A percentile compares a stretch with the other conserved stretches of the same genome.
Evolutionary conservation across 495 filamentous ascomycete genomes (phyloP).

Genomic region (Penicillium flavigenum): DNA sequence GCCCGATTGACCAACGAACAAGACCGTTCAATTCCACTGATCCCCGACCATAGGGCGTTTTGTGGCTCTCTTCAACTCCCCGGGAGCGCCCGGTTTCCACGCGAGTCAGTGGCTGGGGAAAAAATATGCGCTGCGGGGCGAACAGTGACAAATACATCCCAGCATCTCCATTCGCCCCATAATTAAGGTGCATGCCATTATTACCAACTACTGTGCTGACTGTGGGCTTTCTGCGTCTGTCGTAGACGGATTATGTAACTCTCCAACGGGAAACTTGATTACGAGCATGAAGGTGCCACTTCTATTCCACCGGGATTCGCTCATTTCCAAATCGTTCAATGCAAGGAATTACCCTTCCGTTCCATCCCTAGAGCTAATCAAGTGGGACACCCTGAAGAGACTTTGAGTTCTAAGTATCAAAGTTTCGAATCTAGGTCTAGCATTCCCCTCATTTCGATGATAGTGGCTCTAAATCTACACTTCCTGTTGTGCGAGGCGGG

Average conservation of each 20-base stretch:
- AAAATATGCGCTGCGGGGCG: neutral
- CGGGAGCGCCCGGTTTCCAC: slow-evolving; percentile 23
- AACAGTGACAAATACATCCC: slow-evolving; percentile 5
- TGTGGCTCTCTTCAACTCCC: slow-evolving; percentile 10
- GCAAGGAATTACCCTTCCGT: slow-evolving; percentile 5
- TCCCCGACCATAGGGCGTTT: slow-evolving; percentile 10
- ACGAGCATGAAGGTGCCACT: slow-evolving; percentile 3
- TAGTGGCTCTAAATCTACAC: neutral
- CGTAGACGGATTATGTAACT: neutral
- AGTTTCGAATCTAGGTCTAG: neutral
- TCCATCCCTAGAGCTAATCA: neutral
- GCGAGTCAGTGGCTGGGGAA: slow-evolving; percentile 24
- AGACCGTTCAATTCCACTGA: neutral
- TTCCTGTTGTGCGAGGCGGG: slow-evolving; percentile 7
- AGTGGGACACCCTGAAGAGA: neutral
- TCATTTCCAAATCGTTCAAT: neutral
- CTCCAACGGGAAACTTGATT: neutral
- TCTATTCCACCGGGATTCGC: neutral
- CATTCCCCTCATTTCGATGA: neutral
- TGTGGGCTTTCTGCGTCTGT: slow-evolving; percentile 1
- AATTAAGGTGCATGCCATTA: slow-evolving; percentile 6
- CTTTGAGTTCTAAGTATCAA: neutral
- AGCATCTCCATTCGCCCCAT: neutral
- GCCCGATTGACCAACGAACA: neutral
- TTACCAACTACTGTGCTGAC: slow-evolving; percentile 10